phyloP scores from a whole-genome alignment of 768 basidiomycete species.

The Phlegmacium glaucopus region DNA sequence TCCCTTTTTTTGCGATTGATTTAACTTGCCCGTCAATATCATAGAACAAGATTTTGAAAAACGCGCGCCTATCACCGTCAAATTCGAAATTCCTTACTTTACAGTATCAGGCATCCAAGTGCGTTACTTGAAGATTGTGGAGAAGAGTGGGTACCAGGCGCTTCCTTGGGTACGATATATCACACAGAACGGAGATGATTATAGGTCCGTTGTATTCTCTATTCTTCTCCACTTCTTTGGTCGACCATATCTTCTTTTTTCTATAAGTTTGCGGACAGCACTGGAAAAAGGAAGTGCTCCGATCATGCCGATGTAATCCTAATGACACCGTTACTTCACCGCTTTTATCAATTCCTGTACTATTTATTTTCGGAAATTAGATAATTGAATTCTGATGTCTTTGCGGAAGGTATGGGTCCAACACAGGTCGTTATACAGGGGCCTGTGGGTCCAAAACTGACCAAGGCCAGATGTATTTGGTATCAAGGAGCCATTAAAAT shows the following conservation, averaged over 20 bases:
- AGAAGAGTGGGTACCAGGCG: constrained; percentile 97
- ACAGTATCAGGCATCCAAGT: constrained; percentile 98
- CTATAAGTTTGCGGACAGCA: constrained; percentile 62
- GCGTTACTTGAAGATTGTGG: constrained; percentile 96
- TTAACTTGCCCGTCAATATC: neutral
- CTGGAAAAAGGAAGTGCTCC: constrained; percentile 71
- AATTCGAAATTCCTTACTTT: constrained; percentile 98
- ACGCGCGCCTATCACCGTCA: constrained; percentile 93
- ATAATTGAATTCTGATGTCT: neutral
- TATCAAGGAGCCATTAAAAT: no score
- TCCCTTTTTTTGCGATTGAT: neutral
- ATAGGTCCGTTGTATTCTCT: constrained; percentile 50
- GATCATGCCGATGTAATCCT: constrained; percentile 48
- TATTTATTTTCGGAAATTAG: neutral
- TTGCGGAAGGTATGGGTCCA: no score
- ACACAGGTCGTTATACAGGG: no score
- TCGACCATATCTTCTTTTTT: neutral
- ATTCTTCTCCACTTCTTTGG: neutral
- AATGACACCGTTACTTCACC: neutral
- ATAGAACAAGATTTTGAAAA: constrained; percentile 78
- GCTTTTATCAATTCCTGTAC: neutral
- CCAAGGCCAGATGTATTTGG: no score
- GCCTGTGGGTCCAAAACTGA: no score
- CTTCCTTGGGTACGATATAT: constrained; percentile 96
- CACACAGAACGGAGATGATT: constrained; percentile 89